Percentiles rank a stretch among this genome's conserved stretches.
These are phyloP conservation scores for Sindora glabra DNA, from an alignment of 306 rosid species.

Conservation along the genomic window DNA sequence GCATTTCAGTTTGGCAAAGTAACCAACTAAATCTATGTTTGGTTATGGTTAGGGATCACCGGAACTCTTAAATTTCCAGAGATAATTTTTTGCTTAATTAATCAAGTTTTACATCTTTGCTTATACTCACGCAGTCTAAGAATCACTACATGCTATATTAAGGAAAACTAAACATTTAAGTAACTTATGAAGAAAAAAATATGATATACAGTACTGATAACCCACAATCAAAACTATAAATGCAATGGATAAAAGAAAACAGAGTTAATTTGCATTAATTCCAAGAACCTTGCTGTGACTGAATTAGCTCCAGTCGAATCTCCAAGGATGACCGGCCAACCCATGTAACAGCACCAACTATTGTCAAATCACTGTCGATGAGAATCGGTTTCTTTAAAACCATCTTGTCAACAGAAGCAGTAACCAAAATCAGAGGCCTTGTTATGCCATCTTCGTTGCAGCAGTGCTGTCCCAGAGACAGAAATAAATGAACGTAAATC, in stretches of 20 bases:
- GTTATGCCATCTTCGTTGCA: constrained; percentile 53
- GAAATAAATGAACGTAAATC: neutral
- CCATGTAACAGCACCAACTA: constrained; percentile 85
- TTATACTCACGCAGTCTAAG: neutral
- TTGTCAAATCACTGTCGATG: constrained; percentile 44
- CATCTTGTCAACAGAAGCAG: constrained; percentile 83
- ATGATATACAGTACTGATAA: neutral
- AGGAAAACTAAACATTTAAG: neutral
- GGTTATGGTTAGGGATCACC: too few species aligned
- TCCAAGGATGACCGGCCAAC: constrained; percentile 82
- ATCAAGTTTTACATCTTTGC: neutral
- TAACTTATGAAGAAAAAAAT: too few species aligned
- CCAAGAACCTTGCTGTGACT: constrained; percentile 33
- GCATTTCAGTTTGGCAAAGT: too few species aligned
- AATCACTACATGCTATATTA: neutral
- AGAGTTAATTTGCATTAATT: neutral
- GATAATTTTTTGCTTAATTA: too few species aligned
- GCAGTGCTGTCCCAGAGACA: constrained; percentile 47
- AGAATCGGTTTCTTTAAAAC: constrained; percentile 56
- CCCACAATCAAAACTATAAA: neutral
- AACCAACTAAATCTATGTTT: neutral
- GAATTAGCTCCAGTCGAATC: constrained; percentile 62
- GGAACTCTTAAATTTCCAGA: too few species aligned
- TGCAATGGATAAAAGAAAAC: neutral
- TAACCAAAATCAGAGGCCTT: constrained; percentile 61